Conservation (phyloP, 179 eudicot genomes). For the Carnegiea gigantea region DNA sequence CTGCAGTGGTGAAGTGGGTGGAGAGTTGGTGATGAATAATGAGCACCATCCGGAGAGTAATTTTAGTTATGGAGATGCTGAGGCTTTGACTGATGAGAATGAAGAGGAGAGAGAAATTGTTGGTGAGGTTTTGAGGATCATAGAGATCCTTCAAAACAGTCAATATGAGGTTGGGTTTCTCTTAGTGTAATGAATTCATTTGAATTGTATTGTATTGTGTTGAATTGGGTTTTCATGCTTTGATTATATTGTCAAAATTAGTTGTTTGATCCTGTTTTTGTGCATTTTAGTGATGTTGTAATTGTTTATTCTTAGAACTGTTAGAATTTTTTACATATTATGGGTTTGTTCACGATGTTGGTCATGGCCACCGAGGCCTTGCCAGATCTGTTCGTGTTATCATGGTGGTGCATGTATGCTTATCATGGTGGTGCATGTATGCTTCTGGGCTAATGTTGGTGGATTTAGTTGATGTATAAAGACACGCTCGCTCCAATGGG, state of each 20-base stretch:
- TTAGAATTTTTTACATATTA: background rate
- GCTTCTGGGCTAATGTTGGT: too few species aligned
- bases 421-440: too few species aligned
- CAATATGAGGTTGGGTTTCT: constrained; percentile 62
- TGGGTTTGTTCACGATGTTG: too few species aligned
- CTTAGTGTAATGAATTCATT: background rate
- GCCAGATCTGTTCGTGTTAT: too few species aligned
- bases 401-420: too few species aligned
- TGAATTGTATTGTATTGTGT: background rate
- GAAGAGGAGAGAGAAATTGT: constrained; percentile 57
- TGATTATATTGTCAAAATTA: background rate
- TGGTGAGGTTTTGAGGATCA: constrained; percentile 84
- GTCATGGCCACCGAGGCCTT: too few species aligned
- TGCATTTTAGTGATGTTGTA: constrained; percentile 7
- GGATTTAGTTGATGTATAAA: too few species aligned
- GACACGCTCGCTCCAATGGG: too few species aligned
- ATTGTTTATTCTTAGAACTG: constrained; percentile 11
- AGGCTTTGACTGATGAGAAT: constrained; percentile 84
- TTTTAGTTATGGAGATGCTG: constrained; percentile 71
- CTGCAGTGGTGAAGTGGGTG: constrained; percentile 18
- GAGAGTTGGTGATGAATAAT: constrained; percentile 43
- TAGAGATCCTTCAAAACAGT: constrained; percentile 53
- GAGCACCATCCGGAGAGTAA: constrained; percentile 34
- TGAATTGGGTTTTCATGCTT: constrained; percentile 12
- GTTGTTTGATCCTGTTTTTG: background rate